Evolutionary conservation across 1,284 basidiomycete genomes (phyloP).

Genomic region (Mycena sp.): DNA sequence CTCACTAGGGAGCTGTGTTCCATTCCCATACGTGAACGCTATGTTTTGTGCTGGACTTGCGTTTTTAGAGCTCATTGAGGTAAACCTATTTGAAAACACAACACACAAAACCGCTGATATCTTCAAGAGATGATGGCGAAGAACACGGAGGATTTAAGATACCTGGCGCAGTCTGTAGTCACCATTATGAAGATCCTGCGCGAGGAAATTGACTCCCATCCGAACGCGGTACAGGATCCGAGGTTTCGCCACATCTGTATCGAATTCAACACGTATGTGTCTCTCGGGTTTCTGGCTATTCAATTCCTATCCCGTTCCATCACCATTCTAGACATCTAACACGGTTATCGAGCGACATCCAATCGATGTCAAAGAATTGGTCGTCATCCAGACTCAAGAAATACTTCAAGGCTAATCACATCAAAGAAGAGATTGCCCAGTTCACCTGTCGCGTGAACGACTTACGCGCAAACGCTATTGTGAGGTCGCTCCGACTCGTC

Average conservation of each 20-base stretch:
- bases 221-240: too few species aligned
- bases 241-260: neutral
- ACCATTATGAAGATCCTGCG: slow-evolving; percentile 8
- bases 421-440: neutral
- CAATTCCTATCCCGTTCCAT: too few species aligned
- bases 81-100: neutral
- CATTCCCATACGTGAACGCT: slow-evolving; percentile 6
- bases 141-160: slow-evolving; percentile 4
- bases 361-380: slow-evolving; percentile 1
- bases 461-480: slow-evolving; percentile 11
- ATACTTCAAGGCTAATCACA: neutral
- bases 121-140: slow-evolving; percentile 1
- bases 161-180: slow-evolving; percentile 15
- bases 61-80: neutral
- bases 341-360: neutral
- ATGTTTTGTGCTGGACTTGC: slow-evolving; percentile 1
- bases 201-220: neutral
- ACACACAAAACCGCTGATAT: neutral
- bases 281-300: too few species aligned
- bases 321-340: neutral
- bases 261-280: slow-evolving; percentile 9
- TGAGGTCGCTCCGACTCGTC: too few species aligned
- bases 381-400: slow-evolving; percentile 12
- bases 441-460: slow-evolving; percentile 6
- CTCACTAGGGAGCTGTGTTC: neutral